Base-by-base conservation (phyloP, 106 monocot genomes). In the Posidonia australis region DNA sequence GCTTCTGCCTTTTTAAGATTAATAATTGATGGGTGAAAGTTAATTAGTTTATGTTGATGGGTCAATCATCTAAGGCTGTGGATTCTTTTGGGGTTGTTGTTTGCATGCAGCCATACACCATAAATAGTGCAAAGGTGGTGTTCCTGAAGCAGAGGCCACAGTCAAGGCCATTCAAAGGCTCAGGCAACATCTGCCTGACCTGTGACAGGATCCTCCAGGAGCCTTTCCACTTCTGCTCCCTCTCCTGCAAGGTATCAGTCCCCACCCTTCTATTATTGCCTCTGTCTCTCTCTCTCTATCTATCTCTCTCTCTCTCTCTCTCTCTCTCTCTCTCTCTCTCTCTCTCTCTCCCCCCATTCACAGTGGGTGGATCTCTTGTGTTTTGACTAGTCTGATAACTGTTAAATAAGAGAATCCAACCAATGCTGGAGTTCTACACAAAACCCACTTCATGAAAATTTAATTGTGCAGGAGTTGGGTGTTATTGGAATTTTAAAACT, bases 151-250 rank as follows among this genome's bases (percentile, higher is more conserved):
- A 81, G 58, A 73, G 92, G 77, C 92, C 92, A 28, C 87, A 92
- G 52, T 84, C 84, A 1, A 79, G 92, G 76, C 92, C 86, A 22
- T 92, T 87, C 73, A 92, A 92, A 72, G 92, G 87, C 5, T 84
- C 82, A 44, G 84, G 82, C 27, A 92, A 92, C 58, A 77, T 84
- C 66, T 92, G 92, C 77, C 71, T 75, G 62, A 82, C 84, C 55
- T 92, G 92, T 72, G 84, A 92, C 63, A 84, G 92, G 63, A 84
- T 87, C 64, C 92, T 92, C 55, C 92, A 92, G 48, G 92, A 92
- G 71, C 92, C 92, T 29, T 87, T 82, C 79, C 86, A 82, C 62
- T 87, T 80, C 70, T 92, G 92, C 73, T 92, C 72, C 73, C 92
- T 92, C 63, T 77, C 87, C 17, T 92, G 92, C 81, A 92, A 92